A percentile compares a stretch with the other conserved stretches of the same genome.
Evolutionary conservation across 2,329 filamentous ascomycete genomes (phyloP).

Genomic region (Neonectria faginata): DNA sequence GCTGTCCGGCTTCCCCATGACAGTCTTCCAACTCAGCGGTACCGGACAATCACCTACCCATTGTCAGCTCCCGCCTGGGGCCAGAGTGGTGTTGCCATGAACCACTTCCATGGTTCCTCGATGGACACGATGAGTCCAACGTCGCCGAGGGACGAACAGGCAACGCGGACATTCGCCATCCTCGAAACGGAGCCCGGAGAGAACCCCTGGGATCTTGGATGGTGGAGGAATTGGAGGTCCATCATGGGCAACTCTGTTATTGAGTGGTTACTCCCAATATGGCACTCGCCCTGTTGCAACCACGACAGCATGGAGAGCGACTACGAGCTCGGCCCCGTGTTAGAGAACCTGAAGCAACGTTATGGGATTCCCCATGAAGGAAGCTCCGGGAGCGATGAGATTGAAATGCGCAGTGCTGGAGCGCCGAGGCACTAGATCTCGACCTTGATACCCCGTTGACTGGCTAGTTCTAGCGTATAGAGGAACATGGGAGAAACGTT

Average conservation of each 20-base stretch:
- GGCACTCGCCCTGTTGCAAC: constrained; percentile 77
- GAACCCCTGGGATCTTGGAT: constrained; percentile 87
- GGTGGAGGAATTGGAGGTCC: constrained; percentile 76
- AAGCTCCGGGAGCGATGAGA: constrained; percentile 28
- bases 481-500: neutral
- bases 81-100: constrained; percentile 20
- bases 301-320: constrained; percentile 75
- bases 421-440: constrained; percentile 17
- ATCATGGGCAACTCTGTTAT: constrained; percentile 79
- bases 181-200: constrained; percentile 78
- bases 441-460: constrained; percentile 37
- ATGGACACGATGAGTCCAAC: constrained; percentile 32
- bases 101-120: constrained; percentile 20
- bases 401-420: constrained; percentile 34
- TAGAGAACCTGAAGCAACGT: constrained; percentile 66
- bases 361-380: constrained; percentile 41
- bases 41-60: constrained; percentile 69
- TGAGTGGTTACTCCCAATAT: constrained; percentile 86
- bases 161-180: constrained; percentile 80
- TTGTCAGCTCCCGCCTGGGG: constrained; percentile 50
- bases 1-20: constrained; percentile 76
- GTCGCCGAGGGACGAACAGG: constrained; percentile 57
- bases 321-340: constrained; percentile 73
- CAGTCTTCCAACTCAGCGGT: constrained; percentile 57
- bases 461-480: constrained; percentile 4